phyloP scores from a whole-genome alignment of 176 grass and related monocot genomes.

The Guadua angustifolia region DNA sequence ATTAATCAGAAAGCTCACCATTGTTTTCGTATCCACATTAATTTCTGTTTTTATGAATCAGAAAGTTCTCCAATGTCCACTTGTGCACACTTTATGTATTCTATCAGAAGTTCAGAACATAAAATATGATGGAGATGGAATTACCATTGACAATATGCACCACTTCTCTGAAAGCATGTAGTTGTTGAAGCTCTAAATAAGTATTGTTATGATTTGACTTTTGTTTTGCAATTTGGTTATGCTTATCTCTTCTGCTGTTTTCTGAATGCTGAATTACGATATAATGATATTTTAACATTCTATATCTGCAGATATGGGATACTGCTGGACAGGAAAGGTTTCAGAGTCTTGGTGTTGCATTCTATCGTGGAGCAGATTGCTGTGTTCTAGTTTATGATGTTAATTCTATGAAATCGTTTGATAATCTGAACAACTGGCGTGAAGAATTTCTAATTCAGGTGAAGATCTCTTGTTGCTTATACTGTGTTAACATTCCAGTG shows the following conservation, averaged over 20 bases:
- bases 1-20: not conserved
- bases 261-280: not conserved
- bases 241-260: not conserved
- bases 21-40: not conserved
- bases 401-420: conserved; percentile 88
- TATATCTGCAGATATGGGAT: conserved; percentile 76
- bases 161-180: not conserved
- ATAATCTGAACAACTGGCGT: conserved; percentile 90
- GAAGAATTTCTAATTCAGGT: conserved; percentile 97
- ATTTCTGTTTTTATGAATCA: conserved; percentile 8
- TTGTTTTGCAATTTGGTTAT: not conserved
- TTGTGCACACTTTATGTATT: not conserved
- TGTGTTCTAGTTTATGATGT: conserved; percentile 91
- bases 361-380: conserved; percentile 88
- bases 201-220: not conserved
- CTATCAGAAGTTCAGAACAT: conserved; percentile 16
- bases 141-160: not conserved
- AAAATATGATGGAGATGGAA: conserved; percentile 8
- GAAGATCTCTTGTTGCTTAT: not conserved
- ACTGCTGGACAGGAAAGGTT: conserved; percentile 90
- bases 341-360: conserved; percentile 86
- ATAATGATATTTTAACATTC: conserved; percentile 2
- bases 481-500: not conserved
- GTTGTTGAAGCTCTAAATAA: conserved; percentile 1
- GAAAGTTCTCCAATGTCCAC: not conserved